phyloP scores from a whole-genome alignment of 192 early-diverging fungal genomes.

The Nowakowskiella sp. region DNA sequence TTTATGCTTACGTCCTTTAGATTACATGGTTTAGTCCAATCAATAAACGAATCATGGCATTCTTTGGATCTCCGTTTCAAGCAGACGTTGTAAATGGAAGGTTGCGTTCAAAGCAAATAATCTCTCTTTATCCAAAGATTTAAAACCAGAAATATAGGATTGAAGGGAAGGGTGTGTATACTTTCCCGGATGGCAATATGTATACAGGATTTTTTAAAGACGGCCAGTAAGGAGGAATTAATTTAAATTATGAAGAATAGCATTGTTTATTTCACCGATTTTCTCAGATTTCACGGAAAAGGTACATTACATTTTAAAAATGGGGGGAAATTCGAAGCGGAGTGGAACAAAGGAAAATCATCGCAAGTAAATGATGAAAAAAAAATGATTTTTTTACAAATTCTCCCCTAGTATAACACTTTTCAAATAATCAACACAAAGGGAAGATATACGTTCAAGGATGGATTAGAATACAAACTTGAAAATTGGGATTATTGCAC shows the following conservation, averaged over 20 bases:
- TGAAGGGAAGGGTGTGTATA: conserved; percentile 46
- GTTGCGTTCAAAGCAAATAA: no score
- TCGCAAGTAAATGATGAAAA: conserved; percentile 19
- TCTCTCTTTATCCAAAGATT: no score
- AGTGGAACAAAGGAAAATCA: conserved; percentile 38
- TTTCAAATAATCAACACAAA: no score
- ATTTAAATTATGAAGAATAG: no score
- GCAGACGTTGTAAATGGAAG: conserved; percentile 31
- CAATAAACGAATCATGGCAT: no score
- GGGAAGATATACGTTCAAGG: conserved; percentile 45
- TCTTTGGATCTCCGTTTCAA: conserved; percentile 31
- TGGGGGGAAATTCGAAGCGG: conserved; percentile 47
- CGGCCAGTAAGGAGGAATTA: conserved; percentile 31
- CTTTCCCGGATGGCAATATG: conserved; percentile 45
- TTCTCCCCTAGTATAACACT: background rate
- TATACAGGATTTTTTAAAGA: conserved; percentile 54
- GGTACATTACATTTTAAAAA: conserved; percentile 46
- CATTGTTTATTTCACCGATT: background rate
- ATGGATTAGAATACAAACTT: conserved; percentile 39
- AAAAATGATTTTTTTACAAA: conserved; percentile 1
- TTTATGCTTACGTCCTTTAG: no score
- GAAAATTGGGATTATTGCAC: conserved; percentile 54
- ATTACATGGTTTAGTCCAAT: no score
- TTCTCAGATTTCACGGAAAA: conserved; percentile 43
- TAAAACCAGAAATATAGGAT: conserved; percentile 39